Percentiles rank a stretch among this genome's conserved stretches.
Conservation (phyloP, 2,329 filamentous ascomycete species). For the Pleomassaria siparia region DNA sequence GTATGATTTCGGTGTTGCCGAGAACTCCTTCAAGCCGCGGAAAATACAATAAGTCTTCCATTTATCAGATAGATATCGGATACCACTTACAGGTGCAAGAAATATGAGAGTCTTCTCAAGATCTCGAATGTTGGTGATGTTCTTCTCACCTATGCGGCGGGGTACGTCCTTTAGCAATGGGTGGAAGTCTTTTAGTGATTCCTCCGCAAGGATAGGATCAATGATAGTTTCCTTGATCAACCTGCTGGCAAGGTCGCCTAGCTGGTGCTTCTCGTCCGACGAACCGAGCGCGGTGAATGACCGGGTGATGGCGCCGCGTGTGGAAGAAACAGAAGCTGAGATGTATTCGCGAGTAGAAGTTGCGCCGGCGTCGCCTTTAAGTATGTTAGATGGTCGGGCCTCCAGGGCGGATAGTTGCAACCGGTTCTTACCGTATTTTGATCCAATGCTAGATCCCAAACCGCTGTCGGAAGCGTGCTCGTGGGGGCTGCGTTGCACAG, state of each 20-base stretch:
- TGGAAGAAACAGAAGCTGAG: constrained; percentile 39
- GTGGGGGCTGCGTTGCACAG: constrained; percentile 47
- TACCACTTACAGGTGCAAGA: constrained; percentile 85
- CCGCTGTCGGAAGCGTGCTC: constrained; percentile 84
- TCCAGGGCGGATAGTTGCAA: constrained; percentile 20
- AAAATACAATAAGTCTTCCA: constrained; percentile 67
- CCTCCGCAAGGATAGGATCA: constrained; percentile 71
- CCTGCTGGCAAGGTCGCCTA: constrained; percentile 70
- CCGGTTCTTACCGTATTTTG: constrained; percentile 43
- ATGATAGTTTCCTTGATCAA: constrained; percentile 81
- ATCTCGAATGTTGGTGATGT: constrained; percentile 89
- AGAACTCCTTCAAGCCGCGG: constrained; percentile 69
- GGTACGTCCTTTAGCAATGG: constrained; percentile 77
- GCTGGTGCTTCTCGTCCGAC: constrained; percentile 53
- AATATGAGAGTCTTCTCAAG: constrained; percentile 92
- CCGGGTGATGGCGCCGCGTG: constrained; percentile 47
- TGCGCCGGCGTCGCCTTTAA: constrained; percentile 38
- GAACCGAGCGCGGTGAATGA: constrained; percentile 46
- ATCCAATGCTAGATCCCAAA: constrained; percentile 77
- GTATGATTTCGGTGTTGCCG: constrained; percentile 70
- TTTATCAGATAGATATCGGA: constrained; percentile 55
- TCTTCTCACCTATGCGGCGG: constrained; percentile 75
- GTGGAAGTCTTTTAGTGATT: constrained; percentile 76
- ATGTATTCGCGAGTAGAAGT: constrained; percentile 38
- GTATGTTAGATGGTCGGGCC: constrained; percentile 30